Percentiles rank a stretch among this genome's conserved stretches.
Conservation (phyloP, 2,329 filamentous ascomycete genomes). For the Thelonectria blattea region DNA sequence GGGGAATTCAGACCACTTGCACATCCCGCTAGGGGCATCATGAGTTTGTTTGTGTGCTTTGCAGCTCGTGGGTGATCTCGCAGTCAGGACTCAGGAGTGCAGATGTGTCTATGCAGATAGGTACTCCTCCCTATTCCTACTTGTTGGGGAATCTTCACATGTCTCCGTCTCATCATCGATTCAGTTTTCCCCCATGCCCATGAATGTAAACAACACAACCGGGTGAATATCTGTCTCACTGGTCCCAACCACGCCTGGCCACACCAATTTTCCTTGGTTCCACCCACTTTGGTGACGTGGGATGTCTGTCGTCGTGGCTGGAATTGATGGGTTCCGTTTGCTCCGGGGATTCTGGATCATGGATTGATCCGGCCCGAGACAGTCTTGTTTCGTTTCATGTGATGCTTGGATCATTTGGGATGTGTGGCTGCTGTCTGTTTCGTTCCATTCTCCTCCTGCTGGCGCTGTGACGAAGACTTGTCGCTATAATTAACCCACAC, state of each 20-base stretch:
- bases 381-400: not conserved
- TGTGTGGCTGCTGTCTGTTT: not conserved
- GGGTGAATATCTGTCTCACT: not conserved
- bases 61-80: not conserved
- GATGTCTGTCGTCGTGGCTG: not conserved
- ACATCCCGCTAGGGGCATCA: not conserved
- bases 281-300: constrained; percentile 4
- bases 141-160: no score
- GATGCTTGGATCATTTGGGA: not conserved
- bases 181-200: no score
- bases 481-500: no score
- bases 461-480: not conserved
- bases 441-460: not conserved
- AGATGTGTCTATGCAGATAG: not conserved
- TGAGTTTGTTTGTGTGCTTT: not conserved
- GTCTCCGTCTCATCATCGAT: no score
- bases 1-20: not conserved
- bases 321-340: not conserved
- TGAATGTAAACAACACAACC: not conserved
- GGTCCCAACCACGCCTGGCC: not conserved
- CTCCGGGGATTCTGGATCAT: not conserved
- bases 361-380: not conserved
- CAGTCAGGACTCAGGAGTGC: no score
- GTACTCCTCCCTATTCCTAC: no score
- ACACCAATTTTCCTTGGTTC: not conserved